Evolutionary conservation across 106 monocot genomes (phyloP).

Genomic region (Dioscorea dumetorum): DNA sequence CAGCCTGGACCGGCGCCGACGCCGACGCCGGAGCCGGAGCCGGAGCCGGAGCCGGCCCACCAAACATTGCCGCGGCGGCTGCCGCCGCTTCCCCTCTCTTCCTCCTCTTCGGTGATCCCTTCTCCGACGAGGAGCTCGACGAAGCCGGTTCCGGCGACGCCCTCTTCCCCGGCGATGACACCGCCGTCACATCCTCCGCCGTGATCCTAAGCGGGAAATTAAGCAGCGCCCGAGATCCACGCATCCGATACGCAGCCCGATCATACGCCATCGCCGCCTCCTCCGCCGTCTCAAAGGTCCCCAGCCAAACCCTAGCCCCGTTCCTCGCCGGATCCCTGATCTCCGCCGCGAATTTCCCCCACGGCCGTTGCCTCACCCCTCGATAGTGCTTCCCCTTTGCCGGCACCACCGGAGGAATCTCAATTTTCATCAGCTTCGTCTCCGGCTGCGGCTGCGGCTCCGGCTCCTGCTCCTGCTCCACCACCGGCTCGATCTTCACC

Average conservation of each 20-base stretch:
- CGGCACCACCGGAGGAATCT: not conserved
- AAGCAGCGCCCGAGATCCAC: conserved; percentile 71
- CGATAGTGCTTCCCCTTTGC: conserved; percentile 71
- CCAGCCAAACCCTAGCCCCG: conserved; percentile 73
- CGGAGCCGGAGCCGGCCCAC: not conserved
- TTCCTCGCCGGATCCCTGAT: conserved; percentile 69
- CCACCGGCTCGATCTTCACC: conserved; percentile 6
- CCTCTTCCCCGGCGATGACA: conserved; percentile 21
- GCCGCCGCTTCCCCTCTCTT: conserved; percentile 21
- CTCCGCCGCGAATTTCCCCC: conserved; percentile 65
- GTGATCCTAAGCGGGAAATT: conserved; percentile 73
- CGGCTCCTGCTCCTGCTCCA: not conserved
- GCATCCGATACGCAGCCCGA: conserved; percentile 64
- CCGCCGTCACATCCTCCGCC: not conserved
- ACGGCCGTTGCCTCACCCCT: conserved; percentile 65
- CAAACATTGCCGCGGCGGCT: conserved; percentile 1
- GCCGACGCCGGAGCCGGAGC: not conserved
- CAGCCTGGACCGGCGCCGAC: conserved; percentile 15
- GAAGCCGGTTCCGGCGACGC: conserved; percentile 31
- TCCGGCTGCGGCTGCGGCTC: conserved; percentile 1
- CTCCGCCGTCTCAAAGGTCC: conserved; percentile 53
- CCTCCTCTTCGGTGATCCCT: conserved; percentile 28
- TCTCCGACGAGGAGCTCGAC: conserved; percentile 7
- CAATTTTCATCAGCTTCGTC: not conserved
- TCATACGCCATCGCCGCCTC: conserved; percentile 68